Percentiles rank a stretch among this genome's conserved stretches.
phyloP scores from a whole-genome alignment of 306 rosid genomes.

The Echinosophora koreensis region DNA sequence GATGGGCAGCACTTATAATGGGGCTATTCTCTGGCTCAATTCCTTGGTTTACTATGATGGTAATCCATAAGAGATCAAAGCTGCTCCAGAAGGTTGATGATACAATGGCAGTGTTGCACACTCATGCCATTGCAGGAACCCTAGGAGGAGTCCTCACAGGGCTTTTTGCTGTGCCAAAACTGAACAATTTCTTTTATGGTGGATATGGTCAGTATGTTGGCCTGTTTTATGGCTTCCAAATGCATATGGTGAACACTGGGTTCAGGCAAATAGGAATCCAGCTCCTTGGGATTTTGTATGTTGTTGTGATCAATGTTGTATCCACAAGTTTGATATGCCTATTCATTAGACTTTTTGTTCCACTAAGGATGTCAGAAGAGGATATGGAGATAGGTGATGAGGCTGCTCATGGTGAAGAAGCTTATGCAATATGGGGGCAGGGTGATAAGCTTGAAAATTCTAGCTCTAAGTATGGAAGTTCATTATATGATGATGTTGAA shows the following conservation, averaged over 20 bases:
- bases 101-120: conserved; percentile 65
- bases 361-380: conserved; percentile 61
- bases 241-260: not conserved
- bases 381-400: conserved; percentile 67
- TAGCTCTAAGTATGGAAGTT: conserved; percentile 50
- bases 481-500: conserved; percentile 58
- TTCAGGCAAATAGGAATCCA: conserved; percentile 51
- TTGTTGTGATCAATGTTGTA: conserved; percentile 43
- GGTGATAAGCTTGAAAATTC: conserved; percentile 61
- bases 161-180: conserved; percentile 57
- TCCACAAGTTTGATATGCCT: conserved; percentile 59
- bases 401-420: conserved; percentile 70
- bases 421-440: conserved; percentile 67
- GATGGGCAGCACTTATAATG: conserved; percentile 67
- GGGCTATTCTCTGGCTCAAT: conserved; percentile 57
- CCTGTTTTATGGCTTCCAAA: conserved; percentile 49
- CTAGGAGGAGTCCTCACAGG: conserved; percentile 61
- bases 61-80: conserved; percentile 57
- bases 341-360: conserved; percentile 40
- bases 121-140: conserved; percentile 62
- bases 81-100: conserved; percentile 58
- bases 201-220: conserved; percentile 39
- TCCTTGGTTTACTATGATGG: conserved; percentile 68
- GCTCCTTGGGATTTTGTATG: conserved; percentile 48
- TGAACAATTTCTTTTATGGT: conserved; percentile 42